These are phyloP conservation scores for Fusarium sp. DNA, from an alignment of 2,329 filamentous ascomycete species.

Conservation along the genomic window DNA sequence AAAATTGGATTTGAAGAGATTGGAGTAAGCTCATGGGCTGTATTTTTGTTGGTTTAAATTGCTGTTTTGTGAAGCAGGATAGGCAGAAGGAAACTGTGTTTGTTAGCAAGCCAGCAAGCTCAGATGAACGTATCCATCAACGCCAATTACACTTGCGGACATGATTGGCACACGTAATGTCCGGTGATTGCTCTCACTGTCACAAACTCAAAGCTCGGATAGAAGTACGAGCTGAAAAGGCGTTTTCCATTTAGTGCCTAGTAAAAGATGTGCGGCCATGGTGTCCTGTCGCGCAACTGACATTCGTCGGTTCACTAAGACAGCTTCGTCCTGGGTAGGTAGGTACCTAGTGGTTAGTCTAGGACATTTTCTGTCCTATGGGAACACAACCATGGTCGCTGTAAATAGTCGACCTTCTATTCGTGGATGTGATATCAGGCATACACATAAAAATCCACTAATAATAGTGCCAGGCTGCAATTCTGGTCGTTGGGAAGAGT, in stretches of 20 bases:
- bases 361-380: background rate
- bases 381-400: background rate
- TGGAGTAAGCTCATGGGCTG: background rate
- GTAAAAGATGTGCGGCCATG: too few relatives aligned
- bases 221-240: background rate
- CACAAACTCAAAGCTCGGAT: background rate
- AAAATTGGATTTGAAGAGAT: background rate
- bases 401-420: background rate
- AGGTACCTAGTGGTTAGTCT: background rate
- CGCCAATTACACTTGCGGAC: background rate
- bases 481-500: background rate
- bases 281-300: background rate
- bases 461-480: background rate
- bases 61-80: background rate
- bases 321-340: background rate
- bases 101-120: background rate
- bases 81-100: background rate
- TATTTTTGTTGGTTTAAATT: background rate
- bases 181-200: background rate
- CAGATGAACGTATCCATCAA: too few relatives aligned
- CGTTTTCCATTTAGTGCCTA: too few relatives aligned
- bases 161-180: rapidly evolving
- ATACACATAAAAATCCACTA: background rate
- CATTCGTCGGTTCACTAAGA: too few relatives aligned
- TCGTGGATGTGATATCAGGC: background rate